Percentiles rank a stretch among this genome's conserved stretches.
phyloP scores from a whole-genome alignment of 1,284 basidiomycete genomes.

The Puccinia coronata region DNA sequence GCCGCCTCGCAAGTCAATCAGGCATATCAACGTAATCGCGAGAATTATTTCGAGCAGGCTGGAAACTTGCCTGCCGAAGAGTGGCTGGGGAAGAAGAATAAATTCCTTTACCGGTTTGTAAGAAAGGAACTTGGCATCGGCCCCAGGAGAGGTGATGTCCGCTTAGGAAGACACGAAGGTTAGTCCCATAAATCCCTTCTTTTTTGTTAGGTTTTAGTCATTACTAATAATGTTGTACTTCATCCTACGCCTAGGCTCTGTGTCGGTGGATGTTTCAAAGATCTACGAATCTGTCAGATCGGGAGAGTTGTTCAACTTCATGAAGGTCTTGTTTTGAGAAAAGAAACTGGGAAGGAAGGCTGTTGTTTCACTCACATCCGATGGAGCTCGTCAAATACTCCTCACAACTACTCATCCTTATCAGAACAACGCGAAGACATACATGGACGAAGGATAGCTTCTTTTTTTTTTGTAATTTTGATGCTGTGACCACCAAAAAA shows the following conservation, averaged over 20 bases:
- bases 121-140: conserved; percentile 19
- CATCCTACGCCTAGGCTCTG: too few species aligned
- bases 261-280: conserved; percentile 38
- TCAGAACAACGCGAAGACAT: too few species aligned
- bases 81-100: conserved; percentile 24
- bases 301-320: conserved; percentile 37
- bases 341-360: too few species aligned
- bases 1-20: background rate
- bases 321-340: conserved; percentile 13
- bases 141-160: conserved; percentile 39
- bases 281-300: conserved; percentile 36
- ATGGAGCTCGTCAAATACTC: too few species aligned
- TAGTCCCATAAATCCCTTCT: background rate
- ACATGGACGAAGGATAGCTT: too few species aligned
- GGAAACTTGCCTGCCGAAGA: conserved; percentile 24
- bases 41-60: conserved; percentile 11
- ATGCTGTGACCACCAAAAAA: too few species aligned
- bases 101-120: conserved; percentile 34
- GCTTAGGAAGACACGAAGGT: conserved; percentile 35
- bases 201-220: background rate
- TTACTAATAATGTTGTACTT: too few species aligned
- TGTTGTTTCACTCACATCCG: too few species aligned
- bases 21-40: conserved; percentile 9
- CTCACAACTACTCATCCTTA: too few species aligned
- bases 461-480: too few species aligned